A percentile compares a stretch with the other conserved stretches of the same genome.
These are phyloP conservation scores for Pholiota conissans DNA, from an alignment of 768 basidiomycete species.

Conservation along the genomic window DNA sequence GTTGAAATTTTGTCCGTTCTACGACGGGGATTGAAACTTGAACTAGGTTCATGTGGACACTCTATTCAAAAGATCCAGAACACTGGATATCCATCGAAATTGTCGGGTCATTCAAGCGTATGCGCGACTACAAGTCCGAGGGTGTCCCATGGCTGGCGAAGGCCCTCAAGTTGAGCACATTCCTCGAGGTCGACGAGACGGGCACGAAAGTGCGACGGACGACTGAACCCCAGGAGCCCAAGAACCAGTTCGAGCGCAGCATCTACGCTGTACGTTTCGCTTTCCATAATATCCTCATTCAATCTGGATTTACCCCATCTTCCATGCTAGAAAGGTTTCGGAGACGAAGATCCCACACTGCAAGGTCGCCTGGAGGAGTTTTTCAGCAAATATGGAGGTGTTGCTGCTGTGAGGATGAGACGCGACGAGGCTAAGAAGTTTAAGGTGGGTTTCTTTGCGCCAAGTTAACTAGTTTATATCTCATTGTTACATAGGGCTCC, in stretches of 20 bases:
- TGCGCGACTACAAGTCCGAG: slow-evolving; percentile 66
- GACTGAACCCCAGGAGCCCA: slow-evolving; percentile 76
- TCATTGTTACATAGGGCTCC: slow-evolving; percentile 57
- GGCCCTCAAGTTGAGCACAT: slow-evolving; percentile 54
- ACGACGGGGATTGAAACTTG: background rate
- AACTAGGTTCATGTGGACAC: slow-evolving; percentile 89
- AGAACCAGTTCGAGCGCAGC: slow-evolving; percentile 78
- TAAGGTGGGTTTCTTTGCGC: slow-evolving; percentile 74
- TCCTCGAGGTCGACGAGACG: slow-evolving; percentile 74
- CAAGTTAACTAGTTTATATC: no score
- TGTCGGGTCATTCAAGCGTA: slow-evolving; percentile 92
- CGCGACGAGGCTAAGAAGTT: slow-evolving; percentile 82
- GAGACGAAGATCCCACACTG: slow-evolving; percentile 58
- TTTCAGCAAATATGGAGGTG: slow-evolving; percentile 74
- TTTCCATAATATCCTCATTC: background rate
- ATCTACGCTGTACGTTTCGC: slow-evolving; percentile 77
- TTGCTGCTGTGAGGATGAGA: slow-evolving; percentile 87
- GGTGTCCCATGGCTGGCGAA: slow-evolving; percentile 71
- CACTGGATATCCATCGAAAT: slow-evolving; percentile 91
- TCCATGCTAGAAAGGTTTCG: slow-evolving; percentile 81
- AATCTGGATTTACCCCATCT: background rate
- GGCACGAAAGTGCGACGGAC: slow-evolving; percentile 72
- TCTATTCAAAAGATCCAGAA: slow-evolving; percentile 75
- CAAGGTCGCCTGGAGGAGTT: slow-evolving; percentile 79
- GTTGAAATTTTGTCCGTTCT: slow-evolving; percentile 11